A percentile compares a stretch with the other conserved stretches of the same genome.
Evolutionary conservation across 345 rosid species (phyloP).

Genomic region (Acer yangbiense): DNA sequence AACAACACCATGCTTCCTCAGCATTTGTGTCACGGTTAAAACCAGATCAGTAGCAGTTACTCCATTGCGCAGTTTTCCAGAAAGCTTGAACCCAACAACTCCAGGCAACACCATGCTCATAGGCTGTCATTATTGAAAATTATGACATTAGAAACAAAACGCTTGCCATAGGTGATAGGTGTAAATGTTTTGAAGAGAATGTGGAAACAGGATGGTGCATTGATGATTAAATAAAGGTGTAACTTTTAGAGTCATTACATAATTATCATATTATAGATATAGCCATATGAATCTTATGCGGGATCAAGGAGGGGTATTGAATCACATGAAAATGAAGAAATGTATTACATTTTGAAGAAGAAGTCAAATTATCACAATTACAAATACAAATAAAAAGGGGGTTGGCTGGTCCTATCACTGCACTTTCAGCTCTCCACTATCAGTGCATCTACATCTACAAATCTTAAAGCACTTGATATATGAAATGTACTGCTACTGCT

Average conservation of each 20-base stretch:
- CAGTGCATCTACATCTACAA: neutral
- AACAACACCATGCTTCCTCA: constrained; percentile 99
- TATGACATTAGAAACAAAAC: constrained; percentile 7
- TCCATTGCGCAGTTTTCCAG: constrained; percentile 81
- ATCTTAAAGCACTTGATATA: neutral
- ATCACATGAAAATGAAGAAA: too few relatives aligned
- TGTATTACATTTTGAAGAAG: too few relatives aligned
- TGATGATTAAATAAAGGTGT: neutral
- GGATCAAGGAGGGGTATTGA: too few relatives aligned
- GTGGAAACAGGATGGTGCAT: too few relatives aligned
- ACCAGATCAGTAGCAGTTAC: constrained; percentile 99
- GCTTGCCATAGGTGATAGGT: too few relatives aligned
- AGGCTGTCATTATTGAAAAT: constrained; percentile 55
- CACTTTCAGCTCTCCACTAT: too few relatives aligned
- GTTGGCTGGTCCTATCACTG: too few relatives aligned
- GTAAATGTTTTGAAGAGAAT: too few relatives aligned
- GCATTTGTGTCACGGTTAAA: constrained; percentile 93
- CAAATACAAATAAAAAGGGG: too few relatives aligned
- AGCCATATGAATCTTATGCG: too few relatives aligned
- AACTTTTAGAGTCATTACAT: neutral
- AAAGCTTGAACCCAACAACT: constrained; percentile 95
- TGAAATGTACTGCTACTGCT: neutral
- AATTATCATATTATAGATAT: too few relatives aligned
- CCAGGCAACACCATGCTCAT: constrained; percentile 99
- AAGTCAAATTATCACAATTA: too few relatives aligned